Conservation (phyloP, 148 eudicot genomes). For the Chenopodium berlandieri region DNA sequence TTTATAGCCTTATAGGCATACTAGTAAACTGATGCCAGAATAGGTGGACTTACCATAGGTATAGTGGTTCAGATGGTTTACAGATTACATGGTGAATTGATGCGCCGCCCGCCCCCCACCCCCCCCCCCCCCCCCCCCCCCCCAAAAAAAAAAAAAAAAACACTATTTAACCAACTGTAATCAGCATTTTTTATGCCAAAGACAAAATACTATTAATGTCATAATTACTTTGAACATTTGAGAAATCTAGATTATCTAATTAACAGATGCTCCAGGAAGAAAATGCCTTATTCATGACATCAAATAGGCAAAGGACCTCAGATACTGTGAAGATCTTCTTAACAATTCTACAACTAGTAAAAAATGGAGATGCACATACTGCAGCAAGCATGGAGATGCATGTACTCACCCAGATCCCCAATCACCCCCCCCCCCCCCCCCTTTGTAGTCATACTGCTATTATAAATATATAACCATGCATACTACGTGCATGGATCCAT, state of each 20-base stretch:
- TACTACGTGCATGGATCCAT: neutral
- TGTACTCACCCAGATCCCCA: neutral
- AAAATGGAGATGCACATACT: neutral
- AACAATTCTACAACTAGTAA: neutral
- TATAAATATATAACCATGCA: neutral
- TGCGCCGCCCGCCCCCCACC: neutral
- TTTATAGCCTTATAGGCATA: too few species aligned
- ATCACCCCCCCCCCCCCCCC: neutral
- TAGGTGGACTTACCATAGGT: too few species aligned
- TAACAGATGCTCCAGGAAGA: too few species aligned
- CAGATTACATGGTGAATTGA: neutral
- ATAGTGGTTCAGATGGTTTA: too few species aligned
- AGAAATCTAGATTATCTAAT: too few species aligned
- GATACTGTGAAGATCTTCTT: neutral
- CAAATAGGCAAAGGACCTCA: neutral
- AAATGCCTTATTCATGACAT: neutral
- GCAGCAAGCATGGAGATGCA: neutral
- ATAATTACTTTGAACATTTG: too few species aligned
- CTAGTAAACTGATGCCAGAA: too few species aligned
- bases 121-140: neutral
- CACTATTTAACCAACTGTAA: neutral
- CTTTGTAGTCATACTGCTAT: neutral
- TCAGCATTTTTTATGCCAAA: too few species aligned
- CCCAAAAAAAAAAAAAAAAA: too few species aligned
- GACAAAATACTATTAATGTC: too few species aligned